Percentiles rank a stretch among this genome's conserved stretches.
Conservation (phyloP, 371 early-diverging fungal genomes). For the Chytridium lagenaria region DNA sequence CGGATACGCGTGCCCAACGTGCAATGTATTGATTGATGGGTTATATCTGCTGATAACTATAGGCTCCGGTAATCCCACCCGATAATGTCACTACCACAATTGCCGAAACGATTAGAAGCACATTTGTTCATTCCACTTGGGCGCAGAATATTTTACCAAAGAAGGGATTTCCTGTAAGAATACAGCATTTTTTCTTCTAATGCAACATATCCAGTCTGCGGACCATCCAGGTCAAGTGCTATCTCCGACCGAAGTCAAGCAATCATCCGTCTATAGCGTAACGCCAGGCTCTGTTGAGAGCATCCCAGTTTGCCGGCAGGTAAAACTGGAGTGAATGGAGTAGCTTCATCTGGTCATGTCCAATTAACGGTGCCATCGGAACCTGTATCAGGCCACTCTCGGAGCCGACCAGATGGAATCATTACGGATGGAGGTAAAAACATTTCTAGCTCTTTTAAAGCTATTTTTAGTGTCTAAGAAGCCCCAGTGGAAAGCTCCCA, state of each 20-base stretch:
- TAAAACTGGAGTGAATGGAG: neutral
- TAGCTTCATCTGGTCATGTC: neutral
- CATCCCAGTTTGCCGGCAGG: too few relatives aligned
- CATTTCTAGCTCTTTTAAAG: neutral
- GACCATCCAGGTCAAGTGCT: too few relatives aligned
- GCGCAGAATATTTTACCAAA: constrained; percentile 46
- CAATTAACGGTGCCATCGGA: constrained; percentile 3
- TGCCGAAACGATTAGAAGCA: constrained; percentile 38
- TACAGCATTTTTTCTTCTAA: neutral
- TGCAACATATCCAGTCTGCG: too few relatives aligned
- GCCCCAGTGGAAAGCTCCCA: constrained; percentile 20
- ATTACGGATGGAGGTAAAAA: constrained; percentile 22
- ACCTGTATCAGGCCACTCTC: neutral
- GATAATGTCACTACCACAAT: constrained; percentile 41
- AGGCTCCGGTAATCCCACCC: constrained; percentile 50
- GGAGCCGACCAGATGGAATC: constrained; percentile 15
- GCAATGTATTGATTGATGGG: constrained; percentile 34
- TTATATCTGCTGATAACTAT: neutral
- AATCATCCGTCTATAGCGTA: too few relatives aligned
- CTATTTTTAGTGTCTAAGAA: constrained; percentile 16
- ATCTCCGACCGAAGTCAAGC: too few relatives aligned
- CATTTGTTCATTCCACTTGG: constrained; percentile 46
- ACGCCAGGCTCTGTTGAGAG: too few relatives aligned
- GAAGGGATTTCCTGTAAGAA: constrained; percentile 6
- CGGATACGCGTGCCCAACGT: constrained; percentile 50